Percentiles rank a stretch among this genome's conserved stretches.
These are phyloP conservation scores for Pseudocercospora cruenta DNA, from an alignment of 2,329 filamentous ascomycete species.

Conservation along the genomic window DNA sequence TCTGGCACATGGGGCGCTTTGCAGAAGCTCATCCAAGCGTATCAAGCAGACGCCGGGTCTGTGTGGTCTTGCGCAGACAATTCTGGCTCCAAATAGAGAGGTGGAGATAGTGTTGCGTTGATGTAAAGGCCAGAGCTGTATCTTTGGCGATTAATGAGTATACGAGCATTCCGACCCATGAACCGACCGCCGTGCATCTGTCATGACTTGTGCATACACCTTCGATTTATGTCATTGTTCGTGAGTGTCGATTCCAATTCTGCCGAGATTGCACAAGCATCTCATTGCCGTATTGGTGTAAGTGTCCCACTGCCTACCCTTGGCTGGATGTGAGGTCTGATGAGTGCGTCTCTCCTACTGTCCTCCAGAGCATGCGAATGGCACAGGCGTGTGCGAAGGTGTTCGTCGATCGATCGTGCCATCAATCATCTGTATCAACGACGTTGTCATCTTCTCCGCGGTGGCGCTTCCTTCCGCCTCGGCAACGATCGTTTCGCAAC, in stretches of 20 bases:
- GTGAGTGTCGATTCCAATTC: neutral
- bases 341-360: too few relatives aligned
- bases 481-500: neutral
- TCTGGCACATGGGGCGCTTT: constrained; percentile 49
- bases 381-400: too few relatives aligned
- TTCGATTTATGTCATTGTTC: too few relatives aligned
- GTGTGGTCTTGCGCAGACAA: constrained; percentile 12
- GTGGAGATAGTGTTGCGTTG: neutral
- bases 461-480: neutral
- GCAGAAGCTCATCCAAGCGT: constrained; percentile 44
- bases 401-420: too few relatives aligned
- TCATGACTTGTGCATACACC: too few relatives aligned
- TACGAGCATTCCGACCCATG: neutral
- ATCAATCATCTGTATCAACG: neutral
- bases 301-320: neutral
- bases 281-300: neutral
- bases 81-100: neutral
- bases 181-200: too few relatives aligned
- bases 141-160: neutral
- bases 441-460: neutral
- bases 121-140: neutral
- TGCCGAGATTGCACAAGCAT: neutral
- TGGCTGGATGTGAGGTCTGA: neutral
- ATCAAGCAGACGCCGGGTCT: constrained; percentile 23
- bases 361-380: neutral